Conservation (phyloP, 2,329 filamentous ascomycete species). For the Alternaria triticina region DNA sequence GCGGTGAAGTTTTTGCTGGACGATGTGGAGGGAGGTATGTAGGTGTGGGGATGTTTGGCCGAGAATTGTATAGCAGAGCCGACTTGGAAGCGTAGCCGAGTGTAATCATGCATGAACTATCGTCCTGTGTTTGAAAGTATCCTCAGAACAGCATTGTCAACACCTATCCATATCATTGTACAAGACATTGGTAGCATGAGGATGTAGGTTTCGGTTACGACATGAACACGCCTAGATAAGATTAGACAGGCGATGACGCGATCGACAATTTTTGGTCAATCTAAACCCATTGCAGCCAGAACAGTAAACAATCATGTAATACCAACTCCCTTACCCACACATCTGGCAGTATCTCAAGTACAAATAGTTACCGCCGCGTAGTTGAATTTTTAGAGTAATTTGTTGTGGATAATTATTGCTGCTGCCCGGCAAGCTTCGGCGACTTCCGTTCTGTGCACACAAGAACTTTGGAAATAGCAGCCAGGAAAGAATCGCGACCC, state of each 20-base stretch:
- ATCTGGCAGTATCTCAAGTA: neutral
- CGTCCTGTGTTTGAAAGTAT: too few relatives aligned
- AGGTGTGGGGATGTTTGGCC: neutral
- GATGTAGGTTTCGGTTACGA: too few relatives aligned
- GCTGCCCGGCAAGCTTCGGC: conserved; percentile 9
- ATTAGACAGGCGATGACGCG: conserved; percentile 11
- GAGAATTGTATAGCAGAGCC: neutral
- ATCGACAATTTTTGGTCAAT: conserved; percentile 7
- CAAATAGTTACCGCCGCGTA: too few relatives aligned
- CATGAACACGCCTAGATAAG: neutral
- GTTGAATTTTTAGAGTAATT: too few relatives aligned
- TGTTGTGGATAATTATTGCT: neutral
- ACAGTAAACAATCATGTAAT: conserved; percentile 1
- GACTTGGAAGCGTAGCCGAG: too few relatives aligned
- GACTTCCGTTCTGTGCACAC: neutral
- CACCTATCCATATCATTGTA: too few relatives aligned
- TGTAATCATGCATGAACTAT: too few relatives aligned
- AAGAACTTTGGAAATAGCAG: neutral
- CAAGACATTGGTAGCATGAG: too few relatives aligned
- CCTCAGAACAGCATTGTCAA: too few relatives aligned
- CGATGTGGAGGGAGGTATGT: neutral
- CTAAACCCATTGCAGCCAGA: conserved; percentile 6
- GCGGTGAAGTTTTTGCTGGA: neutral
- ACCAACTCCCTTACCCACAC: neutral
- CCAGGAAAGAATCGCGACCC: neutral